Evolutionary conservation across 129 eudicot species (phyloP), one percentile per base, ranked within the genome.

Genomic region (Centella asiatica): DNA sequence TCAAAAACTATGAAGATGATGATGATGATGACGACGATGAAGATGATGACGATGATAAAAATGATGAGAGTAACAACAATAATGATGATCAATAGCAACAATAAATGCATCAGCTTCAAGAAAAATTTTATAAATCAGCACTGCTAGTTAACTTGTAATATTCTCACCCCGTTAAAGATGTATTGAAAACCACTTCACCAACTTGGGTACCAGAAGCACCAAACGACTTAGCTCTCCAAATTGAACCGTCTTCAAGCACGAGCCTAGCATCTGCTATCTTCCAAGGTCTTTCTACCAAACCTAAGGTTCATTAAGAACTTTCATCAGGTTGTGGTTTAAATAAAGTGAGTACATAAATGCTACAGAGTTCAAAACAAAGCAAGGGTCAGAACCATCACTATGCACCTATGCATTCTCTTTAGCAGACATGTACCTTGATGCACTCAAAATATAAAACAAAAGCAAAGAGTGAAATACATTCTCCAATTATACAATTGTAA

Each of bases 141-240:
- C 36, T 25, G 29, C 69, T 24, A 61, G 25, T 11, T 28, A 62
- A 12, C 3, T 22, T 54, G 25, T 45, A 60, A 34, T 44, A 32
- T 32, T 67, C 75, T 74, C 67, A 93, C 99, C 99, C 95, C 4
- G 96, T 88, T 66, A 93, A 48, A 46, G 99, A 88, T 25, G 99
- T 93, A 67, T 93, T 93, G 67, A 93, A 93, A 23, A 93, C 96
- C 68, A 93, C 96, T 83, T 93, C 96, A 37, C 96, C 99, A 72
- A 93, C 87, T 88, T 93, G 99, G 36, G 99, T 85, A 62, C 96
- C 96, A 36, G 87, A 54, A 70, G 99, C 99, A 76, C 96, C 96
- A 77, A 93, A 93, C 14, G 99, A 88, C 62, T 85, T 93, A 39
- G 99, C 99, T 64, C 51, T 81, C 96, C 99, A 88, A 51, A 93